These are phyloP conservation scores for Protoeuglena noctilucae DNA, from an alignment of 139 green algal genomes.

Conservation along the genomic window DNA sequence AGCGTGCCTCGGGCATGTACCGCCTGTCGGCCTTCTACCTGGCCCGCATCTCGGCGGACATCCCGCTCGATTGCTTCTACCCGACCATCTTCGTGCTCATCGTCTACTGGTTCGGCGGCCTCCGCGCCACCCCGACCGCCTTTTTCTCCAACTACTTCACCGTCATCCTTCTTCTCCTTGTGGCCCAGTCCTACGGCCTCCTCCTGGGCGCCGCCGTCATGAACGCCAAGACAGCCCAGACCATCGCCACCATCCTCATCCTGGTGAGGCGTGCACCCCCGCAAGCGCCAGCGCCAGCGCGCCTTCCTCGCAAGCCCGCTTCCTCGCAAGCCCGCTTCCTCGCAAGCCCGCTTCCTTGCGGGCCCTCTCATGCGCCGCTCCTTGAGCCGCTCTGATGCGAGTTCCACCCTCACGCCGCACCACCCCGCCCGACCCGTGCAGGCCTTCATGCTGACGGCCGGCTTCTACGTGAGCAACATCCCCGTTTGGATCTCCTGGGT, in stretches of 20 bases:
- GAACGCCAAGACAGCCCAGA: constrained; percentile 7
- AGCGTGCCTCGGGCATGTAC: constrained; percentile 45
- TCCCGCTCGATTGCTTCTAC: constrained; percentile 56
- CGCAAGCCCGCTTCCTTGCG: no score
- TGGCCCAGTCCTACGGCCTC: constrained; percentile 1
- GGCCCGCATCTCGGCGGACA: constrained; percentile 33
- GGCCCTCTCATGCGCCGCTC: no score
- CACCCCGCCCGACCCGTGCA: no score
- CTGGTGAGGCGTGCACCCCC: no score
- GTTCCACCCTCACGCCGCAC: no score
- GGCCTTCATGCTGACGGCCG: constrained; percentile 9
- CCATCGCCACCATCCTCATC: constrained; percentile 7
- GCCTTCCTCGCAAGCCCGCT: no score
- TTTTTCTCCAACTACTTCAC: background rate
- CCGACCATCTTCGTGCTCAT: constrained; percentile 37
- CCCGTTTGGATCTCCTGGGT: constrained; percentile 6
- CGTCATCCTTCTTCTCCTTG: background rate
- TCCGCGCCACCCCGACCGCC: background rate
- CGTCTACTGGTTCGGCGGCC: constrained; percentile 12
- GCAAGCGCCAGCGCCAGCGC: no score
- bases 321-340: no score
- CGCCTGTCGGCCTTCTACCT: constrained; percentile 64
- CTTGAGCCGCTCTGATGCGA: no score
- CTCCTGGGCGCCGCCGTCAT: constrained; percentile 1
- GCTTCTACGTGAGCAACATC: constrained; percentile 7